A percentile compares a stretch with the other conserved stretches of the same genome.
Evolutionary conservation across 176 grass and related monocot species (phyloP).

Genomic region (Juncus effusus): DNA sequence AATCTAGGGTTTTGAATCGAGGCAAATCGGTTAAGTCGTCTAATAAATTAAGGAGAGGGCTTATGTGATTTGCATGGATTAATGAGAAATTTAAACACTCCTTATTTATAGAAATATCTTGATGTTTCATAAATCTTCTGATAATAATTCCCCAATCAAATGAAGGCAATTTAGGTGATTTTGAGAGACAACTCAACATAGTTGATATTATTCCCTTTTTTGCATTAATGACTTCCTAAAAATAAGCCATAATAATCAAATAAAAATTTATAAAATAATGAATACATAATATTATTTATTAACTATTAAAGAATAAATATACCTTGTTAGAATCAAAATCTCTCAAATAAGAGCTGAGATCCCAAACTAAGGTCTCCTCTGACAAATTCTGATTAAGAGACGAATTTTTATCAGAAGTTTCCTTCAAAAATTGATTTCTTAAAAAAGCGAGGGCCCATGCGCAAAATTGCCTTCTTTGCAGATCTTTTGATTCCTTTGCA

Average conservation of each 20-base stretch:
- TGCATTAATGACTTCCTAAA: conserved; percentile 37
- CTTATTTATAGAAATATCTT: conserved; percentile 48
- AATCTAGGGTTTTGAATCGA: conserved; percentile 74
- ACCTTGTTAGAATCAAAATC: conserved; percentile 73
- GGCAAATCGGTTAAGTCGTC: conserved; percentile 77
- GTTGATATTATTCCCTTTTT: conserved; percentile 53
- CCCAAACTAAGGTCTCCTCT: conserved; percentile 74
- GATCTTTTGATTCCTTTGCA: conserved; percentile 72
- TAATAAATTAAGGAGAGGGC: conserved; percentile 64
- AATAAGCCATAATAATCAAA: conserved; percentile 10
- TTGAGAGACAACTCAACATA: conserved; percentile 76
- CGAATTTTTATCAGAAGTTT: conserved; percentile 36
- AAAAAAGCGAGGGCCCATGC: conserved; percentile 93
- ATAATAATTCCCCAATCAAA: conserved; percentile 77
- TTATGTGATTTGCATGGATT: conserved; percentile 61
- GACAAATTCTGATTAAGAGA: conserved; percentile 53
- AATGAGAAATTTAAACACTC: conserved; percentile 75
- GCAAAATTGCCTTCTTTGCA: conserved; percentile 55
- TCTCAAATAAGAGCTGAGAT: conserved; percentile 70
- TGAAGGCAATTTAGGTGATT: conserved; percentile 65
- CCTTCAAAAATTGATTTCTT: conserved; percentile 56
- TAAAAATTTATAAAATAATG: too few relatives aligned
- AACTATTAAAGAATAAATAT: not conserved
- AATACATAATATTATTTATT: too few relatives aligned
- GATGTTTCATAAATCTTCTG: conserved; percentile 63